Evolutionary conservation across 2,329 filamentous ascomycete genomes (phyloP), one percentile per base, ranked within the genome.

Genomic region (Fusarium scirpi): DNA sequence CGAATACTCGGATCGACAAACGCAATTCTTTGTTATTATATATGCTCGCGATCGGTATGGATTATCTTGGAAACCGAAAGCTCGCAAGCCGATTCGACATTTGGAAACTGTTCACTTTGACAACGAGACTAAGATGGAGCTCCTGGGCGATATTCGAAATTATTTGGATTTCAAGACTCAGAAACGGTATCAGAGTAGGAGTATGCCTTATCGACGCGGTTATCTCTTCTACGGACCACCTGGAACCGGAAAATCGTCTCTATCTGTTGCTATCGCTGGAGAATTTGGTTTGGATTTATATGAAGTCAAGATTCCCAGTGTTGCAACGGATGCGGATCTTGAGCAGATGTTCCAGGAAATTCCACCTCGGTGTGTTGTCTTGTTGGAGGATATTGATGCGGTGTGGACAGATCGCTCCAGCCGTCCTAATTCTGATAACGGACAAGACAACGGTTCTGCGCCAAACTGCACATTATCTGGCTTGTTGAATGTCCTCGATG

Each of bases 401-500:
- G 78, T 81, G 1, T 79, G 75, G 76, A 68, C 72, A 2, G 79
- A 80, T 11, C 71, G 76, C 3, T 65, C 70, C 0, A 68, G 80
- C 13, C 71, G 76, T 11, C 64, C 70, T 1, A 68, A 56, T 10
- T 29, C 63, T 1, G 67, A 71, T 18, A 71, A 52, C 16, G 63
- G 69, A 7, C 60, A 72, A 7, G 70, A 75, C 4, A 67, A 66
- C 9, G 67, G 63, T 18, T 56, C 41, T 9, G 52, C 67, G 0
- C 73, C 73, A 8, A 76, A 70, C 22, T 81, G 79, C 62, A 90
- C 89, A 1, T 82, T 93, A 2, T 91, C 90, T 0, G 90, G 89
- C 0, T 80, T 93, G 0, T 81, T 93, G 27, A 93, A 93, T 65
- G 88, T 90, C 11, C 85, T 93, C 12, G 91, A 93, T 69, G 91